These are phyloP conservation scores for Picea engelmannii DNA, from an alignment of 83 land plant genomes.

Conservation along the genomic window DNA sequence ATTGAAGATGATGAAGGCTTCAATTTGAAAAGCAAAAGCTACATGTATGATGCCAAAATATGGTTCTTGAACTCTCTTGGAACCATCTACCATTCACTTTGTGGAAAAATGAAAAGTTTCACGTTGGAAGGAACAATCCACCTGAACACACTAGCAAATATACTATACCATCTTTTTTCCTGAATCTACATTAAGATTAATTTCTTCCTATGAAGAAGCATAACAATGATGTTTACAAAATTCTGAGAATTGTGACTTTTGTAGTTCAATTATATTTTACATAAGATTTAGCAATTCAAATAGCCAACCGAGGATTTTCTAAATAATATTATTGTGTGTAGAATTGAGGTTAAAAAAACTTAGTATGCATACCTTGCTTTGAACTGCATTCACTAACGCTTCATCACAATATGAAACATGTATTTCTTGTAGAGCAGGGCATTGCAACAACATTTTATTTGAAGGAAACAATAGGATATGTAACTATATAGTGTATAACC, in stretches of 20 bases:
- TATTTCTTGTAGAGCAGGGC: slow-evolving; percentile 50
- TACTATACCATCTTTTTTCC: background rate
- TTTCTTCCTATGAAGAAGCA: background rate
- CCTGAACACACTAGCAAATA: background rate
- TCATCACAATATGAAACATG: slow-evolving; percentile 57
- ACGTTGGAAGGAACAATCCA: background rate
- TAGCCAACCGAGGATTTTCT: background rate
- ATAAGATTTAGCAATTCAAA: background rate
- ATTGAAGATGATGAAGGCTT: background rate
- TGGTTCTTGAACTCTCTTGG: slow-evolving; percentile 62
- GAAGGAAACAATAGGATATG: slow-evolving; percentile 5
- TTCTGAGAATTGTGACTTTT: background rate
- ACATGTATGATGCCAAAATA: slow-evolving; percentile 36
- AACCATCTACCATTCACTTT: slow-evolving; percentile 63
- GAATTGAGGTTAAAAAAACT: background rate
- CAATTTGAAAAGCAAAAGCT: background rate
- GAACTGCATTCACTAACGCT: slow-evolving; percentile 33
- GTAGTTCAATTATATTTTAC: background rate
- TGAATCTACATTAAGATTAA: background rate
- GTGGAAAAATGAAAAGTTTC: slow-evolving; percentile 23
- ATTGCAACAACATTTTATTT: slow-evolving; percentile 61
- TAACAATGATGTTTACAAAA: background rate
- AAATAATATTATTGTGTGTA: background rate
- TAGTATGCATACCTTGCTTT: slow-evolving; percentile 45
- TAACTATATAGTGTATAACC: background rate